Conservation (phyloP, 257 asterid species). For the Solanum rostratum region DNA sequence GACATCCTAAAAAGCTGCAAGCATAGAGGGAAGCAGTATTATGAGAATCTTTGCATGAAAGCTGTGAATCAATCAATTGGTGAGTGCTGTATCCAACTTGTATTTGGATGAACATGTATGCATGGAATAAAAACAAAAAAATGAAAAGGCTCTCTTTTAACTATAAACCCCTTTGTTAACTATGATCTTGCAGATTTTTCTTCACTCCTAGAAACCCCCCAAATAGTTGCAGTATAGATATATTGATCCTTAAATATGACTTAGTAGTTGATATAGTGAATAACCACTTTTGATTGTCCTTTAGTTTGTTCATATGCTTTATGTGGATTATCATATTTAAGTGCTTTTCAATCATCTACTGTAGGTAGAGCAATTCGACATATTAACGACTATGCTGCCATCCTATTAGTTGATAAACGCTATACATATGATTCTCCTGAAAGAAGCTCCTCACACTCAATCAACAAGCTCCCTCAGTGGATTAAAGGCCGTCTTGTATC, state of each 20-base stretch:
- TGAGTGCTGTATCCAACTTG: constrained; percentile 15
- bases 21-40: constrained; percentile 80
- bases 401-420: constrained; percentile 82
- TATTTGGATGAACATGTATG: neutral
- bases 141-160: neutral
- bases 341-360: constrained; percentile 1
- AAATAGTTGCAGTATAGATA: neutral
- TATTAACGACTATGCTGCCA: constrained; percentile 73
- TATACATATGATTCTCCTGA: constrained; percentile 54
- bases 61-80: constrained; percentile 96
- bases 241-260: neutral
- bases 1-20: constrained; percentile 65
- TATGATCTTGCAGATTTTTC: neutral
- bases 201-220: neutral
- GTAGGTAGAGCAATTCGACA: constrained; percentile 96
- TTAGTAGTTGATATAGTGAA: neutral
- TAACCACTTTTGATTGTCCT: neutral
- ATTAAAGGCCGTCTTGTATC: constrained; percentile 52
- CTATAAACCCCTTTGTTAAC: neutral
- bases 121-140: neutral
- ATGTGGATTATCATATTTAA: neutral
- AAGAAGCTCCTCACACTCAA: constrained; percentile 41
- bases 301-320: neutral
- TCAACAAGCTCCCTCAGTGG: constrained; percentile 84
- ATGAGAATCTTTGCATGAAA: constrained; percentile 97